Percentiles rank a stretch among this genome's conserved stretches.
These are phyloP conservation scores for Malassezia globosa DNA, from an alignment of 1,284 basidiomycete species.

Conservation along the genomic window DNA sequence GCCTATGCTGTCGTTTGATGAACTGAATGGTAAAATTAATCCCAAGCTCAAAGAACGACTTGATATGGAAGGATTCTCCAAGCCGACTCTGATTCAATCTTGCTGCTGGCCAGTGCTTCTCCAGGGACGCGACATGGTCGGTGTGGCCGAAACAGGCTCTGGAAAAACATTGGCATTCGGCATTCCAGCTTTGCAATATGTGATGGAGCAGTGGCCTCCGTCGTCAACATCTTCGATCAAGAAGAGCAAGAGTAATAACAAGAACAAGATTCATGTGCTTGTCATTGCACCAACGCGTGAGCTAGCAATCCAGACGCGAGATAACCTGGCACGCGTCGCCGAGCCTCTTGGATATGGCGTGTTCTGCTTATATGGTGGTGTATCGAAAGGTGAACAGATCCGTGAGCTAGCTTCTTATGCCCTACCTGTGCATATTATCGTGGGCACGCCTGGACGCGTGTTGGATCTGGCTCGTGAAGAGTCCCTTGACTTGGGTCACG, in stretches of 20 bases:
- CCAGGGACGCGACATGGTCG: slow-evolving; percentile 73
- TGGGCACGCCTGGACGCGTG: slow-evolving; percentile 87
- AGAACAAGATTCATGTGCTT: slow-evolving; percentile 58
- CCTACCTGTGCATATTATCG: slow-evolving; percentile 59
- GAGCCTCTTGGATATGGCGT: slow-evolving; percentile 64
- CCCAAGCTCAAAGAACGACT: slow-evolving; percentile 53
- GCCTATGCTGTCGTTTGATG: slow-evolving; percentile 62
- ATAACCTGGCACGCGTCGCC: slow-evolving; percentile 68
- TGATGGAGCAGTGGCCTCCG: slow-evolving; percentile 10
- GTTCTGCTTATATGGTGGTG: slow-evolving; percentile 83
- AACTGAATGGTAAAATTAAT: slow-evolving; percentile 59
- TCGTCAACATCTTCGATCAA: slow-evolving; percentile 7
- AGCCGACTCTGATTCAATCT: slow-evolving; percentile 89
- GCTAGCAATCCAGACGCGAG: slow-evolving; percentile 85
- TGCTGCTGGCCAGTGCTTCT: slow-evolving; percentile 88
- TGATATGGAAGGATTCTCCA: slow-evolving; percentile 61
- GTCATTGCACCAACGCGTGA: slow-evolving; percentile 88
- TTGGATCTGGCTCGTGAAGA: slow-evolving; percentile 77
- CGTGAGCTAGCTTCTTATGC: slow-evolving; percentile 52
- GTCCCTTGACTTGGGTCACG: slow-evolving; percentile 59
- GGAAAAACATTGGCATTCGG: slow-evolving; percentile 97
- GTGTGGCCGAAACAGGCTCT: slow-evolving; percentile 82
- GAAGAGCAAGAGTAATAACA: slow-evolving; percentile 31
- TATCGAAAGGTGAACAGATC: slow-evolving; percentile 73
- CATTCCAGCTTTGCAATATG: slow-evolving; percentile 66